Evolutionary conservation across 148 eudicot species (phyloP), one percentile per base, ranked within the genome.

Genomic region (Rhododendron molle): DNA sequence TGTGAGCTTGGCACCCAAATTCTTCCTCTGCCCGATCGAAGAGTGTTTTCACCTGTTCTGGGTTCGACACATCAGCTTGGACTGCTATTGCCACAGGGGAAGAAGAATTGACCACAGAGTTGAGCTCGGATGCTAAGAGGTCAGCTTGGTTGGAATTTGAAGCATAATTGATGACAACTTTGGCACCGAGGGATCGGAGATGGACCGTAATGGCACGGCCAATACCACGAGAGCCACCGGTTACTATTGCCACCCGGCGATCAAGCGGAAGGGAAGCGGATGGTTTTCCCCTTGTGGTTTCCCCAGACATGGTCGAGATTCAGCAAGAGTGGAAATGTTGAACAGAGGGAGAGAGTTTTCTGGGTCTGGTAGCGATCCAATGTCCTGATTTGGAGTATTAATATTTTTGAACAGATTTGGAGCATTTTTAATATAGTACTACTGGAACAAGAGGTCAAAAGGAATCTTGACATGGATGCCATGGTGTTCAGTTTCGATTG

Each of bases 201-300:
- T 89, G 93, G 32, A 86, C 84, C 14, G 90, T 58, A 52, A 91
- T 88, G 47, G 87, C 90, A 46, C 86, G 86, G 80, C 92, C 92
- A 62, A 91, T 89, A 7, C 92, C 91, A 14, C 91, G 86, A 5
- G 93, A 91, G 20, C 86, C 87, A 76, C 91, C 93, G 84, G 93
- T 91, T 79, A 91, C 86, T 16, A 91, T 88, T 2, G 93, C 93
- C 16, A 91, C 90, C 20, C 91, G 87, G 81, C 82, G 91, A 26
- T 85, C 72, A 62, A 91, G 92, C 7, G 90, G 47, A 74, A 74
- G 36, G 34, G 76, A 12, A n/a, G 47, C 4, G 82, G 36, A 28
- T 80, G 65, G 82, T 34, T 46, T 44, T 47, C 14, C 47, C 76
- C 11, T 3, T 12, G 34, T 69, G 74, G 38, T 69, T 69, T 67